Percentiles rank a stretch among this genome's conserved stretches.
These are phyloP conservation scores for Metarhizium sp. DNA, from an alignment of 2,329 filamentous ascomycete genomes.

Conservation along the genomic window DNA sequence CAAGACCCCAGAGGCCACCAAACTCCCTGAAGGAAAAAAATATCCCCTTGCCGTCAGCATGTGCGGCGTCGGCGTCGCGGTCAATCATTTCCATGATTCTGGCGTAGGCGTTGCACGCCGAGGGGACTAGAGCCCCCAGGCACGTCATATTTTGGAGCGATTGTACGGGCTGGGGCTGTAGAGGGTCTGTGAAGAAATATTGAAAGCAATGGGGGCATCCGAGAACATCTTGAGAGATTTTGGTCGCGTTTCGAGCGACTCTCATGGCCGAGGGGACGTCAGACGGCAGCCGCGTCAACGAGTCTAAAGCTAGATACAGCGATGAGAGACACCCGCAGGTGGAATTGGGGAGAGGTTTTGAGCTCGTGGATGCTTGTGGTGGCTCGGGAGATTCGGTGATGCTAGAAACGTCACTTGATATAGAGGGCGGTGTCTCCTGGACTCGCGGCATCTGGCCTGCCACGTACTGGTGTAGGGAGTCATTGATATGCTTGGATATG, in stretches of 20 bases:
- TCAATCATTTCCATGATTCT: slow-evolving; percentile 46
- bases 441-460: slow-evolving; percentile 12
- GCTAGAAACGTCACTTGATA: slow-evolving; percentile 14
- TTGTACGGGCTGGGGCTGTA: slow-evolving; percentile 32
- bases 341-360: slow-evolving; percentile 18
- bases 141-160: slow-evolving; percentile 51
- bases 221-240: slow-evolving; percentile 40
- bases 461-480: slow-evolving; percentile 17
- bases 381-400: slow-evolving; percentile 9
- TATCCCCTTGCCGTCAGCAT: slow-evolving; percentile 29
- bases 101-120: slow-evolving; percentile 48
- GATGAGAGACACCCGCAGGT: slow-evolving; percentile 39
- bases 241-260: slow-evolving; percentile 37
- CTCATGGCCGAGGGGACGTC: slow-evolving; percentile 37
- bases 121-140: slow-evolving; percentile 46
- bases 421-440: slow-evolving; percentile 12
- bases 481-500: slow-evolving; percentile 20
- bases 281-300: slow-evolving; percentile 35
- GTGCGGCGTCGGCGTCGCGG: slow-evolving; percentile 35
- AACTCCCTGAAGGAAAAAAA: slow-evolving; percentile 35
- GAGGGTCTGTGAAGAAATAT: slow-evolving; percentile 23
- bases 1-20: slow-evolving; percentile 38
- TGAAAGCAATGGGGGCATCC: slow-evolving; percentile 41
- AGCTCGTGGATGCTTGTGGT: slow-evolving; percentile 1
- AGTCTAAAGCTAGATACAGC: slow-evolving; percentile 41